These are phyloP conservation scores for Candida koratica DNA, from an alignment of 805 yeast species.

Conservation along the genomic window DNA sequence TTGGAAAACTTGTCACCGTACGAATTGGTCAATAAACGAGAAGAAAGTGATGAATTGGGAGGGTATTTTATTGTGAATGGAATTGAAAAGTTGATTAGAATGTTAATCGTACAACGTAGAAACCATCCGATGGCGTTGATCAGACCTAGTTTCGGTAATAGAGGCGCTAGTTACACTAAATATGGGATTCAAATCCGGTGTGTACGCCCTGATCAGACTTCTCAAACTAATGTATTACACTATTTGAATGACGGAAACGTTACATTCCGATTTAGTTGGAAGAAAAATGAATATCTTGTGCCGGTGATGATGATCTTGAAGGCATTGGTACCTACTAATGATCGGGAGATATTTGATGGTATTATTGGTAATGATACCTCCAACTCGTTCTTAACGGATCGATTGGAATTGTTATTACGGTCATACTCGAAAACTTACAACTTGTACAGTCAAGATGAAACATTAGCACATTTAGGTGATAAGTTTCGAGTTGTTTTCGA, in stretches of 20 bases:
- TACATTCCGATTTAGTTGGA: conserved; percentile 95
- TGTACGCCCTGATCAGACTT: conserved; percentile 95
- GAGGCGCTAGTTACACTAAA: conserved; percentile 86
- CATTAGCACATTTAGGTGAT: conserved; percentile 92
- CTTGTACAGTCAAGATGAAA: conserved; percentile 75
- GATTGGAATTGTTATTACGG: conserved; percentile 88
- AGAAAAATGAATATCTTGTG: conserved; percentile 89
- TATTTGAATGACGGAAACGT: conserved; percentile 94
- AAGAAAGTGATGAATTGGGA: conserved; percentile 94
- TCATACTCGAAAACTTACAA: conserved; percentile 73
- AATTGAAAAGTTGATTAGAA: conserved; percentile 91
- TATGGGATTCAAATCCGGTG: conserved; percentile 92
- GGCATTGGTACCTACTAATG: conserved; percentile 86
- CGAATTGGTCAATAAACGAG: conserved; percentile 71
- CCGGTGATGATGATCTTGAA: conserved; percentile 91
- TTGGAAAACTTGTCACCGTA: conserved; percentile 78
- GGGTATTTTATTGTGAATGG: conserved; percentile 96
- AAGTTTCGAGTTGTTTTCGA: conserved; percentile 92
- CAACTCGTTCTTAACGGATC: conserved; percentile 95
- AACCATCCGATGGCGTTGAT: conserved; percentile 97
- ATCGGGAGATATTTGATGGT: conserved; percentile 94
- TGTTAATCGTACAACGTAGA: conserved; percentile 96
- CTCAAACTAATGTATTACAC: conserved; percentile 96
- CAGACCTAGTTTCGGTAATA: conserved; percentile 88
- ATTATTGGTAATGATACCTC: conserved; percentile 83